These are phyloP conservation scores for Podaxis rugospora DNA, from an alignment of 768 basidiomycete genomes.

Conservation along the genomic window DNA sequence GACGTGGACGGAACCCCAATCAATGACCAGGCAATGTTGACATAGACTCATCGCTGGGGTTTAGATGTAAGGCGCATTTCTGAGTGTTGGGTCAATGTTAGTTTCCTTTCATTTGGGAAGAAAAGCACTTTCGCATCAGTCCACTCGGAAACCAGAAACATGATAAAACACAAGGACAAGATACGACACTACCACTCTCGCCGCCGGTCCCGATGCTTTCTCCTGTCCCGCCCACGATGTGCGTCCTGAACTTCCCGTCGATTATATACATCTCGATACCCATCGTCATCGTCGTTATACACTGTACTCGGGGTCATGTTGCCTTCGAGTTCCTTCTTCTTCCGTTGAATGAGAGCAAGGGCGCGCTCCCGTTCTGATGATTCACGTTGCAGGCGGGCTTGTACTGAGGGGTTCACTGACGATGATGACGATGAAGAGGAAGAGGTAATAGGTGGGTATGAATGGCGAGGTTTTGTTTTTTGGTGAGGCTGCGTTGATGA, in stretches of 20 bases:
- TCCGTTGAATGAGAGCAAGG: slow-evolving; percentile 62
- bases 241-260: slow-evolving; percentile 69
- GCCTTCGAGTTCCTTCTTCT: slow-evolving; percentile 58
- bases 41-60: too few relatives aligned
- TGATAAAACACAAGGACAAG: background rate
- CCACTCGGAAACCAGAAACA: background rate
- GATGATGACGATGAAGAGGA: slow-evolving; percentile 15
- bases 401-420: slow-evolving; percentile 28
- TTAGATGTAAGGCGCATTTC: too few relatives aligned
- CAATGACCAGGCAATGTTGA: too few relatives aligned
- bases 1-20: too few relatives aligned
- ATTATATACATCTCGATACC: slow-evolving; percentile 72
- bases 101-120: too few relatives aligned
- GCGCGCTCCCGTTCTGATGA: slow-evolving; percentile 73
- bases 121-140: background rate
- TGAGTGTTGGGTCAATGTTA: too few relatives aligned
- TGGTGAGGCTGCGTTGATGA: slow-evolving; percentile 18
- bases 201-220: slow-evolving; percentile 5
- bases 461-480: slow-evolving; percentile 10
- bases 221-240: slow-evolving; percentile 37
- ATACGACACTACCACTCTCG: slow-evolving; percentile 6
- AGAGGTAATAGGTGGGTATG: slow-evolving; percentile 15
- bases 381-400: slow-evolving; percentile 65
- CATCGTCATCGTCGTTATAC: slow-evolving; percentile 38
- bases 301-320: slow-evolving; percentile 72